Evolutionary conservation across 106 monocot genomes (phyloP).

Genomic region (Dactylorhiza incarnata): DNA sequence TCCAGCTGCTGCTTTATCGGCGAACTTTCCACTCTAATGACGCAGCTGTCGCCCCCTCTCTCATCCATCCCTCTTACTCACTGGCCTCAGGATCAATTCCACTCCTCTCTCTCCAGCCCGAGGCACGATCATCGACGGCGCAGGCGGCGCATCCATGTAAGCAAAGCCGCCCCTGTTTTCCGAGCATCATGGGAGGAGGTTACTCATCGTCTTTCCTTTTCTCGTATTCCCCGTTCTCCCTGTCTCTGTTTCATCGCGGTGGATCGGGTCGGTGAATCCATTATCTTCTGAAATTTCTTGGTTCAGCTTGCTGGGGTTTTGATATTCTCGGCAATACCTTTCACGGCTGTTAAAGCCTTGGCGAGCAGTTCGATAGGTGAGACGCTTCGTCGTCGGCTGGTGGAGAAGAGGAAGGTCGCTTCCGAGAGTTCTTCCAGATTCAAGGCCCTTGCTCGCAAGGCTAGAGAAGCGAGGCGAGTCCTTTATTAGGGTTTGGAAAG

Average conservation of each 20-base stretch:
- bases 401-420: slow-evolving; percentile 56
- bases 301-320: slow-evolving; percentile 80
- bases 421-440: slow-evolving; percentile 36
- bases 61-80: background rate
- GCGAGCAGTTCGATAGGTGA: slow-evolving; percentile 89
- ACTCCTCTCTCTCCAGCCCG: background rate
- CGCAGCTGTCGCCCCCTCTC: background rate
- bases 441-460: slow-evolving; percentile 32
- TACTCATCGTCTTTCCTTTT: background rate
- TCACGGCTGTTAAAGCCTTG: slow-evolving; percentile 88
- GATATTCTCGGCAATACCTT: slow-evolving; percentile 89
- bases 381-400: slow-evolving; percentile 48
- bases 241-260: background rate
- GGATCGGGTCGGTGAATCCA: too few species aligned
- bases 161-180: slow-evolving; percentile 7
- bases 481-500: background rate
- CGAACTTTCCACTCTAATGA: background rate
- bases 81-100: background rate
- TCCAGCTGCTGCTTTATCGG: too few species aligned
- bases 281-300: background rate
- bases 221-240: background rate
- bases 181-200: slow-evolving; percentile 57
- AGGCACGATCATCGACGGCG: background rate
- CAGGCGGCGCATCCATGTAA: background rate
- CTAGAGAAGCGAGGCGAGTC: slow-evolving; percentile 57